A percentile compares a stretch with the other conserved stretches of the same genome.
Conservation (phyloP, 192 early-diverging fungal species). For the Martensiomyces pterosporus region DNA sequence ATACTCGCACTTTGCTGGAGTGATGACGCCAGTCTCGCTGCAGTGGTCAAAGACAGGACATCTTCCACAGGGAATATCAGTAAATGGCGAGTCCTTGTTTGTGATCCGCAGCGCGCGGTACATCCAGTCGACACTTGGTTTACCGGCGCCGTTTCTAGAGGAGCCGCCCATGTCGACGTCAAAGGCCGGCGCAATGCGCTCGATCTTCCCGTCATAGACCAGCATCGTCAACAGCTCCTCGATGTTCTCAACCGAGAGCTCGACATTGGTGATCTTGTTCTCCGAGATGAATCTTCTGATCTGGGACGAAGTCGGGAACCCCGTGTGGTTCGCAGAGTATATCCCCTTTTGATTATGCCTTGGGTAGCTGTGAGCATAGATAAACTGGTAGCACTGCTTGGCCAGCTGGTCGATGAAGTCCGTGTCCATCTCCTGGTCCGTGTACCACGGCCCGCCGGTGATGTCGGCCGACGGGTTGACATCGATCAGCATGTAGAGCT, state of each 20-base stretch:
- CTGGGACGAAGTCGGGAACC: slow-evolving; percentile 66
- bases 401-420: slow-evolving; percentile 84
- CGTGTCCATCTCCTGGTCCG: slow-evolving; percentile 85
- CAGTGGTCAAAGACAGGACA: slow-evolving; percentile 85
- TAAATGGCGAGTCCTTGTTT: slow-evolving; percentile 53
- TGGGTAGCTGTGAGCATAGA: slow-evolving; percentile 53
- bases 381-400: slow-evolving; percentile 67
- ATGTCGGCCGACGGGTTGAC: slow-evolving; percentile 79
- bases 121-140: slow-evolving; percentile 55
- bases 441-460: slow-evolving; percentile 92
- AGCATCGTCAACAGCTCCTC: slow-evolving; percentile 77
- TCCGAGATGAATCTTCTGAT: slow-evolving; percentile 69
- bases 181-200: slow-evolving; percentile 56
- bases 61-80: slow-evolving; percentile 83
- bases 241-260: slow-evolving; percentile 70
- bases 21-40: slow-evolving; percentile 65
- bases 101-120: slow-evolving; percentile 65
- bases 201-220: slow-evolving; percentile 82
- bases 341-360: slow-evolving; percentile 50
- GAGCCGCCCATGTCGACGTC: slow-evolving; percentile 50
- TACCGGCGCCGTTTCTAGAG: slow-evolving; percentile 53
- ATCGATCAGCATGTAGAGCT: slow-evolving; percentile 86
- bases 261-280: slow-evolving; percentile 65
- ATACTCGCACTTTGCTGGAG: slow-evolving; percentile 75
- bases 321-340: slow-evolving; percentile 59